phyloP scores from a whole-genome alignment of 257 asterid species.

The Solanum pimpinellifolium region DNA sequence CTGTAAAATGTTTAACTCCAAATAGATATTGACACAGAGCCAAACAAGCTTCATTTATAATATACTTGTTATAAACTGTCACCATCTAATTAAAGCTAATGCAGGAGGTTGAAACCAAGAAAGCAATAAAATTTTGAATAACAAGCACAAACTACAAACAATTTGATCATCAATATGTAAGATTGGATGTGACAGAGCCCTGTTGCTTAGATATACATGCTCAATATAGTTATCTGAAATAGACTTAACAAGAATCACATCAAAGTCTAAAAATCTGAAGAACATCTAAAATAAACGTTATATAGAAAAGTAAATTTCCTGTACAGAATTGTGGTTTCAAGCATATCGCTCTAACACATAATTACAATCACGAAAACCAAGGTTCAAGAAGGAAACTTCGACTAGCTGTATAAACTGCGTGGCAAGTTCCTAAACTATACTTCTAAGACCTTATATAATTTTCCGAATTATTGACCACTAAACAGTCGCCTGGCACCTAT shows the following conservation, averaged over 20 bases:
- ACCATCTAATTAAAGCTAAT: background rate
- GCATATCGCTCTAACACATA: background rate
- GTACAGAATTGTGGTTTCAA: background rate
- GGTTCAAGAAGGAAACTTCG: background rate
- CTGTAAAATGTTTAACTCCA: background rate
- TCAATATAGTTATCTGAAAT: background rate
- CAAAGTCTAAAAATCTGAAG: background rate
- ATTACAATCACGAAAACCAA: background rate
- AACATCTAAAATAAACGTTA: background rate
- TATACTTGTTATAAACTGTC: background rate
- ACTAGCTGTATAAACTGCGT: conserved; percentile 5
- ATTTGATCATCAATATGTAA: background rate
- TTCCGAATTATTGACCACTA: conserved; percentile 27
- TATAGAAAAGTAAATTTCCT: background rate
- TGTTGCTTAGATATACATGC: background rate
- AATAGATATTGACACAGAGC: background rate
- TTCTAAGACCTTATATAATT: conserved; percentile 7
- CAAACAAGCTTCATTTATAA: background rate
- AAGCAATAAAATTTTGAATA: background rate
- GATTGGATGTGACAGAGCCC: background rate
- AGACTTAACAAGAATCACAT: background rate
- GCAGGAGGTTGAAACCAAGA: background rate
- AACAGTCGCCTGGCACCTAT: conserved; percentile 58
- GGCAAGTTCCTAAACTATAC: background rate
- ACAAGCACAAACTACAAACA: background rate